Base-by-base conservation (phyloP, 1,139 yeast genomes). In the Lodderomyces theae region DNA sequence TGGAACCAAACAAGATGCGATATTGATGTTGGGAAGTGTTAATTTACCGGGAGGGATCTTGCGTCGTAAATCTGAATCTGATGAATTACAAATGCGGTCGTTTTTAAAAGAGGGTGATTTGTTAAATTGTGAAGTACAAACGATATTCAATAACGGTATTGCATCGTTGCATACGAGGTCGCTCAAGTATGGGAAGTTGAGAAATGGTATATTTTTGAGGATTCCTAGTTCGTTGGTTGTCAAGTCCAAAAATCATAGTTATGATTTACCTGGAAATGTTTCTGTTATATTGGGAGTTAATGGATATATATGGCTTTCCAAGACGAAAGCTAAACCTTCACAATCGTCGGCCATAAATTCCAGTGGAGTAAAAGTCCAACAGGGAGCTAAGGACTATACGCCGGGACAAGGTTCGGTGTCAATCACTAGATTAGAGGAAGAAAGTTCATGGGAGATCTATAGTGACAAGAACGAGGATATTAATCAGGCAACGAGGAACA, bases 71-170 rank as follows among this genome's bases (percentile, higher is more conserved):
- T 82, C 92, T 22, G 98, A 94, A 56, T 82, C 86, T 50, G 99
- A 94, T 66, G 98, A 94, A 64, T 71, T 94, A 48, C 97, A 90
- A 60, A 94, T 94, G 99, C 76, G 98, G 54, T 80, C 78, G 51
- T 88, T 90, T 57, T 70, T 94, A 53, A 92, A 92, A 59, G 99
- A 94, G 57, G 98, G 98, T n/a, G 98, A 94, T 63, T 72, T 94
- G 48, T 69, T 94, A 48, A 90, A 94, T 57, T 96, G 97, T 29
- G 99, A 94, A 63, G 96, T 94, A 3, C 98, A 94, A 63, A 82
- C 89, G 19, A 70, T 90, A 38, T 92, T 80, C 60, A 80, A 79
- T 48, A 96, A 89, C 60, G 98, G 98, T 10, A 79, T 89, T 50
- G 97, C 97, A 0, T 84, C 96, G 1, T 69, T 94, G 46, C 99